Evolutionary conservation across 2,329 filamentous ascomycete species (phyloP).

Genomic region (Trichoderma lentiforme): DNA sequence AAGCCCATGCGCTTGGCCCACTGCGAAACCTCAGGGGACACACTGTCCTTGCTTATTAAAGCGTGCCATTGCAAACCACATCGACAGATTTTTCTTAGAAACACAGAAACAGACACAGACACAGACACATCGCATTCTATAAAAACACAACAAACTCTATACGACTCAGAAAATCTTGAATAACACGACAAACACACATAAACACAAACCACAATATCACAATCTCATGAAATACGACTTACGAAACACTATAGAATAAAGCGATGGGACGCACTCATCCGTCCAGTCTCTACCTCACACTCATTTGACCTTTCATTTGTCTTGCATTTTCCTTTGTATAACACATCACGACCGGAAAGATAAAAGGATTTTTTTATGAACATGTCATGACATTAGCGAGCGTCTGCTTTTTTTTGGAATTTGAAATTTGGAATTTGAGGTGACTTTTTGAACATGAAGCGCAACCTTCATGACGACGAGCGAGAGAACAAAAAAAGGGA

Average conservation of each 20-base stretch:
- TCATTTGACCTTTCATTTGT: conserved; percentile 7
- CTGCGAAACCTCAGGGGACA: conserved; percentile 16
- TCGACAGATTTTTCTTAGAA: conserved; percentile 6
- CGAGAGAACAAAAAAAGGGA: not conserved
- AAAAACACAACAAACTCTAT: not conserved
- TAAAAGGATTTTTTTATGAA: not conserved
- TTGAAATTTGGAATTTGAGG: not conserved
- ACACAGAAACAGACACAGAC: not conserved
- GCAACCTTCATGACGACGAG: conserved; percentile 4
- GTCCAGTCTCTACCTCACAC: conserved; percentile 10
- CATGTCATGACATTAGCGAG: not conserved
- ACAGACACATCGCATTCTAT: not conserved
- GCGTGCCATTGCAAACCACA: not conserved
- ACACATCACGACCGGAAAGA: conserved; percentile 2
- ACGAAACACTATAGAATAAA: not conserved
- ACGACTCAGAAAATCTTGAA: not conserved
- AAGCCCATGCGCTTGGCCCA: conserved; percentile 21
- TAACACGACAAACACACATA: not conserved
- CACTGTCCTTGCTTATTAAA: conserved; percentile 18
- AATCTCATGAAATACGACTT: not conserved
- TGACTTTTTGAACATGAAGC: not conserved
- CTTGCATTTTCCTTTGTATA: not conserved
- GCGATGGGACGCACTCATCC: not conserved
- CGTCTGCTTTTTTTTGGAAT: not conserved
- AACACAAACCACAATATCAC: not conserved